Evolutionary conservation across 2,329 filamentous ascomycete genomes (phyloP), one percentile per base, ranked within the genome.

Genomic region (Xylariales sp.): DNA sequence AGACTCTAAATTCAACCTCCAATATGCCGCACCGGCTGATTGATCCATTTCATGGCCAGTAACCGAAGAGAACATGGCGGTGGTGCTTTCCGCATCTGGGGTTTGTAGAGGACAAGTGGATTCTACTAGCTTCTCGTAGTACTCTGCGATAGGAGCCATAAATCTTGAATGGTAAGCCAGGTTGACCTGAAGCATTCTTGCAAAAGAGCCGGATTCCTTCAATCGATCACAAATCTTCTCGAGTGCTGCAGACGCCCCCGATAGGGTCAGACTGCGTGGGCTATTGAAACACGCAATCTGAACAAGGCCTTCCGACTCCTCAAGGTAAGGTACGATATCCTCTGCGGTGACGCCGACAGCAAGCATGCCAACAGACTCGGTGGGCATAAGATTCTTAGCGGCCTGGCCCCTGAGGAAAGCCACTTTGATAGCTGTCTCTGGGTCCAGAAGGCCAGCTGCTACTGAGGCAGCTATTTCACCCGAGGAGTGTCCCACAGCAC

Each of bases 1-100:
- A 0, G 49, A 54, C 1, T 52, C 37, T 51, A 59, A 53, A 38
- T 59, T 60, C 0, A n/a, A 28, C 28, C 45, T 49, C 57, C 56
- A 60, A 31, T 59, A 60, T 1, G 21, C 1, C 0, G 44, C 36
- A 28, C 46, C 37, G 2, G 40, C 15, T 10, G 23, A 11, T 2
- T n/a, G 5, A 5, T 6, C 16, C 12, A 18, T 15, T 11, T 24
- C n/a, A 5, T 14, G 6, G 3, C 28, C 43, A 3, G 30, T 42
- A 4, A 51, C 47, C 0, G 46, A 46, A 1, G 45, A 48, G 29
- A 43, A 48, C 40, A 50, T 40, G 5, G n/a, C 7, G 11, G 10
- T 7, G 17, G 14, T 20, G 3, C 5, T 10, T 2, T 41, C 21
- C 1, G 32, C 13, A 7, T 21, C 12, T n/a, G n/a, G n/a, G n/a